Conservation (phyloP, 768 basidiomycete species). For the Exsudoporus frostii region DNA sequence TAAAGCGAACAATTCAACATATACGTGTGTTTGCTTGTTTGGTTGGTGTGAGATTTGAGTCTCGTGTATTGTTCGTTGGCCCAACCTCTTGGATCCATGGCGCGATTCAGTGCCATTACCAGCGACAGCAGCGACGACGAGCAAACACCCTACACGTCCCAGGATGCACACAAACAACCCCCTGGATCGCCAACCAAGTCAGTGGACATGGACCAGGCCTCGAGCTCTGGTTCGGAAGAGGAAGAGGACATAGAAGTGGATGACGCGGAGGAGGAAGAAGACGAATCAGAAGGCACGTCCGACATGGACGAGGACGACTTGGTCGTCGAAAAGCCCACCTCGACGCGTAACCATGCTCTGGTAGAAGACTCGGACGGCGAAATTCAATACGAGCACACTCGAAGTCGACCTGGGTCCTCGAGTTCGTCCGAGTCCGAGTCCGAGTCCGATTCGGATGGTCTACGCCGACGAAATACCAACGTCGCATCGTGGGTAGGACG, state of each 20-base stretch:
- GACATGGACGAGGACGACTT: slow-evolving; percentile 54
- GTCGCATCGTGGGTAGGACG: slow-evolving; percentile 71
- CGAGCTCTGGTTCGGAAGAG: slow-evolving; percentile 27
- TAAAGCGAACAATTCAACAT: not conserved
- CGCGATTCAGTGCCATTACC: slow-evolving; percentile 64
- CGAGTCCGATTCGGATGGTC: slow-evolving; percentile 17
- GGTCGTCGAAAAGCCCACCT: slow-evolving; percentile 23
- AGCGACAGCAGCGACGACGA: slow-evolving; percentile 58
- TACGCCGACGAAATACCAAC: slow-evolving; percentile 37
- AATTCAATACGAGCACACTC: slow-evolving; percentile 42
- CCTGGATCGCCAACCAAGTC: slow-evolving; percentile 21
- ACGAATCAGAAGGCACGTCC: slow-evolving; percentile 39
- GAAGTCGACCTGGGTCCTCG: slow-evolving; percentile 34
- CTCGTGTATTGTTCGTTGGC: slow-evolving; percentile 19
- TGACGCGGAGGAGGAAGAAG: slow-evolving; percentile 36
- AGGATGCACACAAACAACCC: slow-evolving; percentile 18
- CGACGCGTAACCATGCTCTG: slow-evolving; percentile 42
- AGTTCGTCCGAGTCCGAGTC: slow-evolving; percentile 13
- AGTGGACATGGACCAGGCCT: slow-evolving; percentile 31
- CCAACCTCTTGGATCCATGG: slow-evolving; percentile 40
- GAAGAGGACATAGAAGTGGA: slow-evolving; percentile 32
- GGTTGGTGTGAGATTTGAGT: slow-evolving; percentile 17
- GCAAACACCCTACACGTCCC: slow-evolving; percentile 33
- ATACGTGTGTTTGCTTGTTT: slow-evolving; percentile 32
- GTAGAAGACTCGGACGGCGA: slow-evolving; percentile 57